Conservation (phyloP, 768 basidiomycete genomes). For the Rhodotorula toruloides region DNA sequence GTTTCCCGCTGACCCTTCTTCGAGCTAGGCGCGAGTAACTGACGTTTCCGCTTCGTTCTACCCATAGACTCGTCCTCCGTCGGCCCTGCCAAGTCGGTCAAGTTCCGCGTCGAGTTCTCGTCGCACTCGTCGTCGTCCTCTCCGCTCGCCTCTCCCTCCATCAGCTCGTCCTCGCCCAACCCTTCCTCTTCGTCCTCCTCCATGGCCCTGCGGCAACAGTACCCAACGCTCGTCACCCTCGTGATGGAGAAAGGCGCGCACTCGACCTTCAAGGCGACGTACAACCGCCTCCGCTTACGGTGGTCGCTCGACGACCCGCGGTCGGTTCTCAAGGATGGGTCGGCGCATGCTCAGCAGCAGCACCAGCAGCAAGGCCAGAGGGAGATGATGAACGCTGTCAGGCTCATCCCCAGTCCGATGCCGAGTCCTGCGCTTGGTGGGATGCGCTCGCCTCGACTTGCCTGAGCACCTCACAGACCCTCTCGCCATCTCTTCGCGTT, state of each 20-base stretch:
- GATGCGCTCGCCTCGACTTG: constrained; percentile 26
- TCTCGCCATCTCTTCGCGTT: background rate
- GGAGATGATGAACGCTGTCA: constrained; percentile 7
- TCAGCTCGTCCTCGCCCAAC: constrained; percentile 7
- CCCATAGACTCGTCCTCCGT: constrained; percentile 18
- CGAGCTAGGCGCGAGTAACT: constrained; percentile 3
- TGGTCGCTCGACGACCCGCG: constrained; percentile 55
- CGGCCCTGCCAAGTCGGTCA: constrained; percentile 59
- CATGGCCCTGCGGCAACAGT: constrained; percentile 46
- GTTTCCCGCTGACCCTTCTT: constrained; percentile 5
- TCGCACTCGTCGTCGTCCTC: constrained; percentile 37
- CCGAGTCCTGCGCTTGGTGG: constrained; percentile 19
- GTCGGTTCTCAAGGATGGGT: background rate
- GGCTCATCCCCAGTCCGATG: constrained; percentile 36
- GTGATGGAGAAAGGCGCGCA: constrained; percentile 82
- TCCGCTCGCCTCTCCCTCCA: constrained; percentile 10
- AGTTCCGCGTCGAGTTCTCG: constrained; percentile 75
- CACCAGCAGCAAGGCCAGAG: background rate
- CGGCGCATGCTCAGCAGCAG: background rate
- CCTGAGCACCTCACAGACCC: background rate
- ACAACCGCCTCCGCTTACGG: constrained; percentile 58
- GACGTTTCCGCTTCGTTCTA: no score
- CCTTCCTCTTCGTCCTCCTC: background rate
- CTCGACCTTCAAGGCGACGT: constrained; percentile 72
- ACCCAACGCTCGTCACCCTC: constrained; percentile 59